Evolutionary conservation across 2,329 filamentous ascomycete genomes (phyloP), one percentile per base, ranked within the genome.

Genomic region (Aureobasidium sp.): DNA sequence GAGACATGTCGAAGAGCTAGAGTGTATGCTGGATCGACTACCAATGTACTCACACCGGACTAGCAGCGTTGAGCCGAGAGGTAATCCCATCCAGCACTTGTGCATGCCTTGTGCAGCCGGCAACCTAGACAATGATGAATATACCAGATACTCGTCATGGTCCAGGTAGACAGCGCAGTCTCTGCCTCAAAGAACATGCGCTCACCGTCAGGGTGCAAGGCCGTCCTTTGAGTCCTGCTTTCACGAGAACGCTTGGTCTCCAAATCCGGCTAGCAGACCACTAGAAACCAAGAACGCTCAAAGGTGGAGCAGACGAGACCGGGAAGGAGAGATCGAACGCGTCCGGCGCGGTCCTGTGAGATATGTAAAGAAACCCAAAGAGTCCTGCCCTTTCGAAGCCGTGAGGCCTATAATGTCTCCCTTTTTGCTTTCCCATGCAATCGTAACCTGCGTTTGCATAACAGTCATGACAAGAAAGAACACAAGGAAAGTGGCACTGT

Each of bases 401-500:
- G 57, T 29, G 57, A 60, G 57, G 57, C 57, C 17, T 50, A 27
- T 60, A 45, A 49, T 49, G 24, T 60, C 44, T 42, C 35, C 44
- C 19, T 42, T 50, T 60, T 60, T 33, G 45, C 44, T 31, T 40
- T 50, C 57, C 57, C 57, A n/a, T 60, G 57, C 57, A 60, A 60
- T 60, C 57, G 45, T 60, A 42, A 60, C 57, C 57, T 60, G 57
- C 57, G 57, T 58, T 59, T 60, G 57, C 57, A 42, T 58, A 58
- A 47, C 24, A 58, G 37, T 60, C 57, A 60, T 60, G 45, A 60
- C 35, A 60, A 42, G 24, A 40, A 60, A 42, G 27, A 58, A 27
- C 12, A 29, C 6, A 59, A 57, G 19, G 37, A 57, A 45, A 35
- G 33, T 45, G 39, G 31, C 29, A 17, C 24, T 14, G 35, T 33